A percentile compares a stretch with the other conserved stretches of the same genome.
These are phyloP conservation scores for Diplogelasinospora grovesii DNA, from an alignment of 495 filamentous ascomycete genomes.

Conservation along the genomic window DNA sequence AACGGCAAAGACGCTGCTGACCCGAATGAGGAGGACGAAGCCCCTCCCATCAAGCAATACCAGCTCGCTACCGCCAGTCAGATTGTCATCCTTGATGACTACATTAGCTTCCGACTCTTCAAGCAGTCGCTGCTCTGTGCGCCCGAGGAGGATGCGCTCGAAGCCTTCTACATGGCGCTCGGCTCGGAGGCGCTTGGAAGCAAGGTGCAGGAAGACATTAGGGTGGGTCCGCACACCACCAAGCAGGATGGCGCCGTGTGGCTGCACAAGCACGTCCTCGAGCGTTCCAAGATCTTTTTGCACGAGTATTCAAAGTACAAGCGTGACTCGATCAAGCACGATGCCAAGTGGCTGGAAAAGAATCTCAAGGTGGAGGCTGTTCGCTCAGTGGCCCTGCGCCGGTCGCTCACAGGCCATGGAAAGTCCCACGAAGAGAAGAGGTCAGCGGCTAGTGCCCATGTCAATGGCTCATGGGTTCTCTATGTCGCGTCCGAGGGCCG, in stretches of 20 bases:
- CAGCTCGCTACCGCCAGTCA: constrained; percentile 60
- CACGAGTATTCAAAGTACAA: constrained; percentile 55
- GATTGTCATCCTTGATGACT: constrained; percentile 80
- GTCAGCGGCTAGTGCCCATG: constrained; percentile 50
- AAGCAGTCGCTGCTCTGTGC: constrained; percentile 72
- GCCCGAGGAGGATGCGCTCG: constrained; percentile 79
- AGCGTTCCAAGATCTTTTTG: constrained; percentile 81
- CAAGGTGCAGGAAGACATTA: constrained; percentile 55
- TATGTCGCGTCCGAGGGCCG: constrained; percentile 48
- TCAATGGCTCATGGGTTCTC: constrained; percentile 26
- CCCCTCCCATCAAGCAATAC: constrained; percentile 67
- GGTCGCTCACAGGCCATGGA: constrained; percentile 60
- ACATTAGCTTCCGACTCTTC: constrained; percentile 77
- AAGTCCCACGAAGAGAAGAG: constrained; percentile 62
- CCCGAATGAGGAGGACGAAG: constrained; percentile 59
- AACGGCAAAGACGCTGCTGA: constrained; percentile 38
- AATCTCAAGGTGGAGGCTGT: constrained; percentile 75
- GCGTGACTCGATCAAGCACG: constrained; percentile 69
- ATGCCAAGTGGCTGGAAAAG: constrained; percentile 82
- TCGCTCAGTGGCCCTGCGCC: constrained; percentile 62
- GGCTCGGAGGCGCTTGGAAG: constrained; percentile 52
- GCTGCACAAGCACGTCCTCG: constrained; percentile 71
- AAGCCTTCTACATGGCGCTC: constrained; percentile 70
- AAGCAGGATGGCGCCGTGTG: constrained; percentile 45
- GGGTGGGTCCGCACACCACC: constrained; percentile 41